A percentile compares a stretch with the other conserved stretches of the same genome.
Conservation (phyloP, 129 eudicot species). For the Kitagawia praeruptora region DNA sequence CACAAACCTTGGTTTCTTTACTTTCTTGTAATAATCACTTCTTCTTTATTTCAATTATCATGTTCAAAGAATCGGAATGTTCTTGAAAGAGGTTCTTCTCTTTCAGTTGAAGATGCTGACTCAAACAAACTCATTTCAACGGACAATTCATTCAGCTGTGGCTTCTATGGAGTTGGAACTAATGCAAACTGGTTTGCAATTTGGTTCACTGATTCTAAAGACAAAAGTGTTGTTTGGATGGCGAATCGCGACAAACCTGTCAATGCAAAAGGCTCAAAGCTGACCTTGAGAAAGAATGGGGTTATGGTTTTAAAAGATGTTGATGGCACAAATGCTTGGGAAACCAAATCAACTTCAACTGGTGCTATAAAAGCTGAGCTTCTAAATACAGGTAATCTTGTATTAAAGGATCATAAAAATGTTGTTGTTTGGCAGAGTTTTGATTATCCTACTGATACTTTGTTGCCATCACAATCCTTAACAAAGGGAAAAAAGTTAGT, state of each 20-base stretch:
- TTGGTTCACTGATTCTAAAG: conserved; percentile 38
- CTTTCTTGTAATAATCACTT: neutral
- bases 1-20: neutral
- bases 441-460: neutral
- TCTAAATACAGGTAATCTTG: too few species aligned
- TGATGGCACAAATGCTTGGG: conserved; percentile 29
- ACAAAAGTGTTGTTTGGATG: conserved; percentile 37
- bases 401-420: too few species aligned
- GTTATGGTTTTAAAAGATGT: conserved; percentile 23
- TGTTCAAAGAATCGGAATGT: neutral
- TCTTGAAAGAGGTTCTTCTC: neutral
- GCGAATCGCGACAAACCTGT: conserved; percentile 45
- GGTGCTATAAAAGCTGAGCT: conserved; percentile 2
- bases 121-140: neutral
- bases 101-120: neutral
- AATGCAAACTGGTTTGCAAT: conserved; percentile 30
- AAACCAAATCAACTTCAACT: conserved; percentile 14
- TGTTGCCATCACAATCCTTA: conserved; percentile 6
- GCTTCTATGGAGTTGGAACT: neutral
- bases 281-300: conserved; percentile 26
- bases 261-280: conserved; percentile 28
- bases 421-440: neutral
- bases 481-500: conserved; percentile 22
- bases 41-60: conserved; percentile 6
- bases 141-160: neutral